Evolutionary conservation across 169 alveolate species (phyloP).

Genomic region (Plasmodium vinckei): DNA sequence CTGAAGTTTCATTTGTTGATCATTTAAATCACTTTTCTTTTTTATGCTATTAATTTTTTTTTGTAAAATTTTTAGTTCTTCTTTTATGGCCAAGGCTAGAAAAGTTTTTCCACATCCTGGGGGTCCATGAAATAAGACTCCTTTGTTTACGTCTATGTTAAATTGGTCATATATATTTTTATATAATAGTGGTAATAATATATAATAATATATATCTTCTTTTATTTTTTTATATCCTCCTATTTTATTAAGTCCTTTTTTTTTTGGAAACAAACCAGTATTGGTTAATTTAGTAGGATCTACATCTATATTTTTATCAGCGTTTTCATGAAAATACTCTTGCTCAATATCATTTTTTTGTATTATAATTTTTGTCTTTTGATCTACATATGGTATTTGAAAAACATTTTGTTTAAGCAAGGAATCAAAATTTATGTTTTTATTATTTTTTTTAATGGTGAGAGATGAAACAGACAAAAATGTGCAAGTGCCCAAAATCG

Average conservation of each 20-base stretch:
- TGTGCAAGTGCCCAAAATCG: slow-evolving; percentile 37
- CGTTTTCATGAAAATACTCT: background rate
- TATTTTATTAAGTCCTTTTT: slow-evolving; percentile 76
- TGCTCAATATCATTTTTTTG: background rate
- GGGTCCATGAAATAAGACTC: slow-evolving; percentile 83
- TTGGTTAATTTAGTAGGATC: background rate
- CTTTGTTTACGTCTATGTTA: slow-evolving; percentile 77
- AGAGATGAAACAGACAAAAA: slow-evolving; percentile 10
- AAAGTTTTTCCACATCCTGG: slow-evolving; percentile 85
- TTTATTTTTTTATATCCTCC: slow-evolving; percentile 80
- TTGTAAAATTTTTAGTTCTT: slow-evolving; percentile 66
- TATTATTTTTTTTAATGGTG: slow-evolving; percentile 17
- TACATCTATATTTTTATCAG: background rate
- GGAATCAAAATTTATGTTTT: background rate
- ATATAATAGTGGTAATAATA: slow-evolving; percentile 75
- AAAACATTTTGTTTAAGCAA: slow-evolving; percentile 1
- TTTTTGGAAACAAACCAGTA: background rate
- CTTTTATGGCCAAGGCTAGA: slow-evolving; percentile 77
- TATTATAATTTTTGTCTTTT: slow-evolving; percentile 32
- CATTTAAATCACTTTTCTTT: background rate
- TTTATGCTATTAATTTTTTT: slow-evolving; percentile 28
- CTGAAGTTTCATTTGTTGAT: background rate
- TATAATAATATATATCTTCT: slow-evolving; percentile 76
- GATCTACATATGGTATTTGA: slow-evolving; percentile 26
- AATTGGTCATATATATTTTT: slow-evolving; percentile 75